Percentiles rank a stretch among this genome's conserved stretches.
These are phyloP conservation scores for Azolla pinnata DNA, from an alignment of 75 land plant genomes.

Conservation along the genomic window DNA sequence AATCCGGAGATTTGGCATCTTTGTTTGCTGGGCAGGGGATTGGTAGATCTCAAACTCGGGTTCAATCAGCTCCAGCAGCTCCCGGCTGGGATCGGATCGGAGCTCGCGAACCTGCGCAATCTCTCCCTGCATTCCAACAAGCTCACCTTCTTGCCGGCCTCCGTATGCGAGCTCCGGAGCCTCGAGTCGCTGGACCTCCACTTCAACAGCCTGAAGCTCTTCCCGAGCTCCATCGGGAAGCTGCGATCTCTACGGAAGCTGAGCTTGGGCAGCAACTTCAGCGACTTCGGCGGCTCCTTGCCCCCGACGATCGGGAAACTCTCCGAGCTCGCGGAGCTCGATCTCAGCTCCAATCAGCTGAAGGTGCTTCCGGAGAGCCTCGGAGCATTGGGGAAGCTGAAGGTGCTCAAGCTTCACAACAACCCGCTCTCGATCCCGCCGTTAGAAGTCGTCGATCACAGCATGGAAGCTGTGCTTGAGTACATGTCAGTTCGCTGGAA, in stretches of 20 bases:
- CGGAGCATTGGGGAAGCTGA: conserved; percentile 55
- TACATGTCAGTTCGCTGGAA: conserved; percentile 59
- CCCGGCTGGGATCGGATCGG: conserved; percentile 75
- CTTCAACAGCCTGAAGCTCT: conserved; percentile 67
- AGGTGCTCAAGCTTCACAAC: conserved; percentile 58
- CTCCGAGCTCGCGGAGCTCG: conserved; percentile 51
- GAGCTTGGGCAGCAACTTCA: conserved; percentile 75
- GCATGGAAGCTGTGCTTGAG: conserved; percentile 44
- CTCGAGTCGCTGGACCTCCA: conserved; percentile 61
- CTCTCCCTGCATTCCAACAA: conserved; percentile 65
- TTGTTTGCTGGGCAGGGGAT: conserved; percentile 45
- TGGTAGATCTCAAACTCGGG: conserved; percentile 65
- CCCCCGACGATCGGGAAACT: conserved; percentile 71
- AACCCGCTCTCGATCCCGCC: conserved; percentile 74
- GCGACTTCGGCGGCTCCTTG: conserved; percentile 44
- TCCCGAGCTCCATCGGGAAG: conserved; percentile 64
- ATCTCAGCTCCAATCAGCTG: conserved; percentile 90
- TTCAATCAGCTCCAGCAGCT: conserved; percentile 59
- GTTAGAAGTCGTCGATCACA: conserved; percentile 40
- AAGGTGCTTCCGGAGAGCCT: conserved; percentile 60
- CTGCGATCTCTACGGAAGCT: conserved; percentile 52
- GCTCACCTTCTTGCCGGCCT: conserved; percentile 60
- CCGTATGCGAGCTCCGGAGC: conserved; percentile 65
- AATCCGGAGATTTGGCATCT: conserved; percentile 21
- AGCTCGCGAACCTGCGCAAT: conserved; percentile 39